Base-by-base conservation (phyloP, 208 protist genomes). In the Trypanosomatidae sp. region DNA sequence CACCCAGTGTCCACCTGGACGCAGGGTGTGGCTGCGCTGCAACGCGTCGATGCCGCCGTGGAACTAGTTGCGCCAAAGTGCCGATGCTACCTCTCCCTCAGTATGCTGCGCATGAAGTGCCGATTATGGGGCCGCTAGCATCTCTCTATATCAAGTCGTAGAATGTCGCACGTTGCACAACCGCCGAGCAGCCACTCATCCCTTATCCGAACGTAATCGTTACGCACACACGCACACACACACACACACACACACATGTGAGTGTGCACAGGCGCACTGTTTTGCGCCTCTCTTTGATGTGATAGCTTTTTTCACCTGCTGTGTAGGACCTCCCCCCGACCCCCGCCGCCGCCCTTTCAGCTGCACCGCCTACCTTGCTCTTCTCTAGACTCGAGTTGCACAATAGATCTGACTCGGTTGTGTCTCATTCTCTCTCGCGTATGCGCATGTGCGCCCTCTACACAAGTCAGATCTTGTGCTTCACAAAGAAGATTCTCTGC, bases 21-120 rank as follows among this genome's bases (percentile, higher is more conserved):
- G 46, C 56, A 47, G 64, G 70, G 28, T 76, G 77, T 19, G 67
- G 67, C 52, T 84, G 82, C 59, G 25, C 44, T 22, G 15, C 41
- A 30, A 43, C n/a, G 0, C 84, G 77, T 60, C 66, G 43, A 3
- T 87, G 78, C 39, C 80, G 77, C 41, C 81, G 75, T 33, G 44
- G 49, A 12, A 5, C 64, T 6, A 64, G 71, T 60, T 75, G 73
- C n/a, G 41, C n/a, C 44, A 52, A 67, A 43, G 55, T 25, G 77
- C 43, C 13, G 12, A 41, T 19, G 8, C 12, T 15, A 9, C 13
- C 58, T 19, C 74, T 13, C 17, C 62, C 66, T 44, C 76, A 72
- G 56, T 89, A 80, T 62, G 78, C 81, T 49, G 69, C 84, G 22
- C 66, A 83, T 44, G 84, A 87, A 17, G 76, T 91, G 15, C 84